A percentile compares a stretch with the other conserved stretches of the same genome.
Evolutionary conservation across 352 stramenopile species (phyloP).

Genomic region (Salisapilia sapeloensis): DNA sequence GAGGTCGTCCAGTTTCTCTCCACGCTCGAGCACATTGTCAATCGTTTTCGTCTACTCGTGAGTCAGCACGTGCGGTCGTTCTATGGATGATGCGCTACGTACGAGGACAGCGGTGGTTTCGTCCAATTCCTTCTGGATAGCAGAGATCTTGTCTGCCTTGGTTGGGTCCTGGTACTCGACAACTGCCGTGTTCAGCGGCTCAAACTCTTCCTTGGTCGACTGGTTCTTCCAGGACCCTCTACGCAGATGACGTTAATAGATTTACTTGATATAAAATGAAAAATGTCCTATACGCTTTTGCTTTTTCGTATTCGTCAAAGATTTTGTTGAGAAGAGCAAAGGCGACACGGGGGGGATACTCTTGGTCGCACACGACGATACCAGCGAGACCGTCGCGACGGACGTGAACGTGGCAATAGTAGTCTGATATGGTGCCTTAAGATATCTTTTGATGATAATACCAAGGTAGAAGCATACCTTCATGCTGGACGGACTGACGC

Average conservation of each 20-base stretch:
- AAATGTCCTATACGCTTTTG: conserved; percentile 15
- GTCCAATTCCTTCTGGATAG: conserved; percentile 99
- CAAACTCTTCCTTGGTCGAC: conserved; percentile 68
- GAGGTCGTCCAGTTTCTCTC: conserved; percentile 97
- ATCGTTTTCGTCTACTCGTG: conserved; percentile 92
- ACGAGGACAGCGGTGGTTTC: conserved; percentile 96
- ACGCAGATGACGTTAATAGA: conserved; percentile 16
- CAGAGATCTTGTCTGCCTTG: conserved; percentile 99
- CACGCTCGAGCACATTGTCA: conserved; percentile 96
- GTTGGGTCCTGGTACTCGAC: conserved; percentile 95
- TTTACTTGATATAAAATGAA: conserved; percentile 4
- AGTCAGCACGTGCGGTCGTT: conserved; percentile 2
- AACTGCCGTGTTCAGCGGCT: conserved; percentile 85
- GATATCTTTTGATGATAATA: too few relatives aligned
- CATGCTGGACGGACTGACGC: conserved; percentile 95
- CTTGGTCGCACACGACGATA: conserved; percentile 93
- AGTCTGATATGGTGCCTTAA: too few relatives aligned
- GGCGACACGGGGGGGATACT: conserved; percentile 96
- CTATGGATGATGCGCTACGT: conserved; percentile 2
- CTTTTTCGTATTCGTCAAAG: conserved; percentile 91
- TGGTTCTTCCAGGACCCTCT: conserved; percentile 41
- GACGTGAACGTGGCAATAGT: conserved; percentile 98
- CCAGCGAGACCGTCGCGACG: conserved; percentile 91
- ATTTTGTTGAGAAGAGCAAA: conserved; percentile 95
- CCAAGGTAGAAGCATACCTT: conserved; percentile 67